These are phyloP conservation scores for Chytridium lagenaria DNA, from an alignment of 371 early-diverging fungal species.

Conservation along the genomic window DNA sequence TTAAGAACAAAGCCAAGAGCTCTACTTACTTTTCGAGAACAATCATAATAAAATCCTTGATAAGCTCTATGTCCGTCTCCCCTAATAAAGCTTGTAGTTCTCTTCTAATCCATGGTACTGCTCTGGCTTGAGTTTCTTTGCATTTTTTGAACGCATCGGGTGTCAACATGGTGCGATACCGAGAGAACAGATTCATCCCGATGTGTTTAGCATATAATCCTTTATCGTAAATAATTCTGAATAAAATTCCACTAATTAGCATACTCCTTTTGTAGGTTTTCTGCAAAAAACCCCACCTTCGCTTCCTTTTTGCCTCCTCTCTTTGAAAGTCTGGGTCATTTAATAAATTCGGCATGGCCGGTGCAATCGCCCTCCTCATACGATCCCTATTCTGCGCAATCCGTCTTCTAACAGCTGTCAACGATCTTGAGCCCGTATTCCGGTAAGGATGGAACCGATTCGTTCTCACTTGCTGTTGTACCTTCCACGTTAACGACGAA, in stretches of 20 bases:
- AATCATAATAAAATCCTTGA: conserved; percentile 34
- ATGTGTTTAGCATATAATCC: conserved; percentile 30
- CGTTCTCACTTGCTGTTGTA: background rate
- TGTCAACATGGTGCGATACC: background rate
- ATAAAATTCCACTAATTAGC: background rate
- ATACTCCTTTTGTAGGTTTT: too few relatives aligned
- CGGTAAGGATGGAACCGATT: conserved; percentile 1
- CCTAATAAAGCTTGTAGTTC: conserved; percentile 36
- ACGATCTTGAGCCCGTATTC: too few relatives aligned
- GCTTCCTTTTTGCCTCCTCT: background rate
- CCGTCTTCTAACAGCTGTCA: too few relatives aligned
- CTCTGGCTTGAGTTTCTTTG: conserved; percentile 13
- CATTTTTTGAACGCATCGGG: conserved; percentile 16
- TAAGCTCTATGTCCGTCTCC: conserved; percentile 35
- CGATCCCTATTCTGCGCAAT: too few relatives aligned
- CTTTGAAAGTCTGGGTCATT: background rate
- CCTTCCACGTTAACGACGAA: background rate
- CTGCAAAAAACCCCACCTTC: conserved; percentile 10
- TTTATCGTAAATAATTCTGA: conserved; percentile 27
- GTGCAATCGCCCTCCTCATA: too few relatives aligned
- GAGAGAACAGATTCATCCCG: conserved; percentile 17
- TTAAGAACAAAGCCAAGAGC: background rate
- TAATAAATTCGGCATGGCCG: too few relatives aligned
- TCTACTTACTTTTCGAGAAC: conserved; percentile 30
- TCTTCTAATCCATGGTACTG: conserved; percentile 40